Evolutionary conservation across 2,329 filamentous ascomycete genomes (phyloP).

Genomic region (Fusarium sp.): DNA sequence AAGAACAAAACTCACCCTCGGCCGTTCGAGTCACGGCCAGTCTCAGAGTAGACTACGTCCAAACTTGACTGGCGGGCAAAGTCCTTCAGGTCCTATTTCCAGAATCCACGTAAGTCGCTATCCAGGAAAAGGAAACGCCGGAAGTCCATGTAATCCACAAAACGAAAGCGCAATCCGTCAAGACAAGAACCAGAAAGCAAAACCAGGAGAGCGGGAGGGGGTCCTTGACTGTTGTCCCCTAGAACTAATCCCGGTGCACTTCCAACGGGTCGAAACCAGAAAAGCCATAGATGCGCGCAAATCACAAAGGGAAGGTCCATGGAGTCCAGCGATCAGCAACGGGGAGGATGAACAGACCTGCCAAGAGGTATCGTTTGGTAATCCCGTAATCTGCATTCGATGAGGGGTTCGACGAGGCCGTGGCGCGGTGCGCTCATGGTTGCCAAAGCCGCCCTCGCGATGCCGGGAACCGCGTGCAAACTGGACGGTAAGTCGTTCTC

Average conservation of each 20-base stretch:
- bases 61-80: constrained; percentile 97
- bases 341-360: constrained; percentile 89
- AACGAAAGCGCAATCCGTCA: constrained; percentile 55
- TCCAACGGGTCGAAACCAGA: constrained; percentile 47
- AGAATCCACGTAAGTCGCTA: constrained; percentile 83
- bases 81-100: constrained; percentile 98
- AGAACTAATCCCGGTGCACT: constrained; percentile 46
- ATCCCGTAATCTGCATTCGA: constrained; percentile 97
- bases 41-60: constrained; percentile 98
- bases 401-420: constrained; percentile 94
- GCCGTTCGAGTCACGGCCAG: constrained; percentile 70
- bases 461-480: constrained; percentile 88
- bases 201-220: constrained; percentile 44
- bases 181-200: constrained; percentile 52
- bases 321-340: constrained; percentile 65
- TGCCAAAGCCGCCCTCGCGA: constrained; percentile 63
- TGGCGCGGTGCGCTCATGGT: constrained; percentile 69
- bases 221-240: constrained; percentile 48
- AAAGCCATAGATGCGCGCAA: constrained; percentile 50
- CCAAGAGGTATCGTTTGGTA: constrained; percentile 99
- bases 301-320: constrained; percentile 53
- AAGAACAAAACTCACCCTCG: constrained; percentile 76
- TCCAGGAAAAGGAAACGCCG: constrained; percentile 60
- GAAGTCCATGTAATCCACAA: constrained; percentile 53
- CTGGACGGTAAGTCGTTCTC: constrained; percentile 95